phyloP scores from a whole-genome alignment of 129 eudicot genomes.

The Pulicaria dysenterica region DNA sequence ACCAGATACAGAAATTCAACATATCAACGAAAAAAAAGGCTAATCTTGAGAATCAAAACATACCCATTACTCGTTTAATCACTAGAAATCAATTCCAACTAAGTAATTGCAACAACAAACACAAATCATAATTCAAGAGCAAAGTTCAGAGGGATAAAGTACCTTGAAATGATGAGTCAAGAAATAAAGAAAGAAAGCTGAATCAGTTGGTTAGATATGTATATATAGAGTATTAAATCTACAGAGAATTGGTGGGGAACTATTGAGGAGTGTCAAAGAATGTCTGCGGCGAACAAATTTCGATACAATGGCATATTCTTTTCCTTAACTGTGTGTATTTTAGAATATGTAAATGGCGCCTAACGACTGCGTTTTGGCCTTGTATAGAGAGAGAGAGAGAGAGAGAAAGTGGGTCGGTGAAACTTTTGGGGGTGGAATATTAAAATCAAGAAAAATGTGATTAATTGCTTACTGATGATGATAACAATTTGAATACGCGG shows the following conservation, averaged over 20 bases:
- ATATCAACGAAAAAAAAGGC: constrained; percentile 8
- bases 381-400: constrained; percentile 16
- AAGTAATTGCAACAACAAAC: constrained; percentile 14
- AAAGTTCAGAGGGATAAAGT: constrained; percentile 18
- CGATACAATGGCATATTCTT: constrained; percentile 47
- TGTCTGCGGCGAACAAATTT: constrained; percentile 46
- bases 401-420: constrained; percentile 38
- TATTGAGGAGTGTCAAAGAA: constrained; percentile 34
- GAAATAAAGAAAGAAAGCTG: constrained; percentile 16
- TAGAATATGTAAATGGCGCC: background rate
- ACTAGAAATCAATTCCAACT: background rate
- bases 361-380: constrained; percentile 5
- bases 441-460: constrained; percentile 28
- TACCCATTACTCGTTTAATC: constrained; percentile 23
- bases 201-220: background rate
- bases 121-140: constrained; percentile 9
- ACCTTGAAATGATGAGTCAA: constrained; percentile 36
- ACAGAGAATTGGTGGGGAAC: constrained; percentile 4
- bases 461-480: constrained; percentile 20
- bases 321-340: background rate
- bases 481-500: constrained; percentile 27
- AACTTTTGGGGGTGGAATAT: background rate
- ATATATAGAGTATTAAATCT: background rate
- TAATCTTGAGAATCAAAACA: constrained; percentile 10
- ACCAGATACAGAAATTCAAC: background rate